Percentiles rank a stretch among this genome's conserved stretches.
These are phyloP conservation scores for Corymbia calophylla DNA, from an alignment of 441 rosid species.

Conservation along the genomic window DNA sequence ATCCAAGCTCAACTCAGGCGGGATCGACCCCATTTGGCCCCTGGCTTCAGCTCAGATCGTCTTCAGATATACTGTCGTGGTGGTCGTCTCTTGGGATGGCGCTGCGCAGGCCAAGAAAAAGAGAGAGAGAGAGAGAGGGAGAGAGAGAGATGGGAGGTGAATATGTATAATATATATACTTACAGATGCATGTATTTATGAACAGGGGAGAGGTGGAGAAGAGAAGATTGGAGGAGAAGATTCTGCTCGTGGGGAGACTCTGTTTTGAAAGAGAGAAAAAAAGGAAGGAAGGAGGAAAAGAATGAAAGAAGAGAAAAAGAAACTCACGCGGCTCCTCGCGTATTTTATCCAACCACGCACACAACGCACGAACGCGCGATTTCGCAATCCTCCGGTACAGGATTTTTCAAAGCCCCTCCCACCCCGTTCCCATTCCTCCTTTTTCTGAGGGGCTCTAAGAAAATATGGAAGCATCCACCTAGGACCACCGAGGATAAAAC, in stretches of 20 bases:
- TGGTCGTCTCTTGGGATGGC: neutral
- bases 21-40: conserved; percentile 33
- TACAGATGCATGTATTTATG: neutral
- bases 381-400: neutral
- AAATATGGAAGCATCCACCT: neutral
- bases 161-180: neutral
- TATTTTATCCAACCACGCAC: conserved; percentile 21
- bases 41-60: neutral
- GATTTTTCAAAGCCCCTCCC: neutral
- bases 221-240: neutral
- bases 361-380: neutral
- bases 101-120: neutral
- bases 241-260: neutral
- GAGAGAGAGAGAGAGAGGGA: conserved; percentile 12
- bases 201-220: neutral
- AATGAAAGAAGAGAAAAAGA: neutral
- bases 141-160: conserved; percentile 26
- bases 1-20: conserved; percentile 68
- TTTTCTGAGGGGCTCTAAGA: fast-evolving
- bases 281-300: neutral
- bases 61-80: neutral
- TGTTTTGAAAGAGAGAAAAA: conserved; percentile 1
- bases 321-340: conserved; percentile 54
- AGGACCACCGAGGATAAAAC: neutral
- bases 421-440: neutral